These are phyloP conservation scores for Aureobasidium sp. DNA, from an alignment of 2,329 filamentous ascomycete species.

Conservation along the genomic window DNA sequence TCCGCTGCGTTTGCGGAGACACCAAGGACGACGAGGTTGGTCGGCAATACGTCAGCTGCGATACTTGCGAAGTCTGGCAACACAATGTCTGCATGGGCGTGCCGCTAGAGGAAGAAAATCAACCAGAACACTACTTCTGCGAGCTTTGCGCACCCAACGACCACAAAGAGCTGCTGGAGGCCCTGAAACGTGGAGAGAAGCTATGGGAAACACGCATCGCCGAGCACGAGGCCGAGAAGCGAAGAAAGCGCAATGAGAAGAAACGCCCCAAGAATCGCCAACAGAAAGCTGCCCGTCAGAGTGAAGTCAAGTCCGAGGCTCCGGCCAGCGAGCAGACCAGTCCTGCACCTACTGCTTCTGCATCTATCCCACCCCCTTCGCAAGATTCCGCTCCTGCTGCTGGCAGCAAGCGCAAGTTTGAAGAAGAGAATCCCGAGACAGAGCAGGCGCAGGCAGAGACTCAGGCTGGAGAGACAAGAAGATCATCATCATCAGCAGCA, in stretches of 20 bases:
- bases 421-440: conserved; percentile 17
- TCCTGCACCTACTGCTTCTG: conserved; percentile 4
- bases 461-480: conserved; percentile 2
- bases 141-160: conserved; percentile 80
- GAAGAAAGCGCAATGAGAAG: conserved; percentile 46
- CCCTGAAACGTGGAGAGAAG: conserved; percentile 71
- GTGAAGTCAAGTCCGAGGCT: conserved; percentile 21
- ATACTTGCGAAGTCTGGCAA: conserved; percentile 89
- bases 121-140: conserved; percentile 83
- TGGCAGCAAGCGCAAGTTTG: conserved; percentile 29
- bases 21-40: conserved; percentile 79
- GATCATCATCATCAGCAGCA: conserved; percentile 16
- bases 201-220: conserved; percentile 69
- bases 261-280: conserved; percentile 53
- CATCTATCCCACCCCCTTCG: conserved; percentile 10
- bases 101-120: conserved; percentile 64
- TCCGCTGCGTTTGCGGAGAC: conserved; percentile 88
- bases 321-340: conserved; percentile 5
- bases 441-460: conserved; percentile 2
- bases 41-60: conserved; percentile 92
- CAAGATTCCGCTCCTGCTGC: conserved; percentile 13
- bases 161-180: conserved; percentile 72
- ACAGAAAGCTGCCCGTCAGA: conserved; percentile 24
- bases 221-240: conserved; percentile 51
- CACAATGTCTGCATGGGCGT: conserved; percentile 95